phyloP scores from a whole-genome alignment of 345 rosid species.

The Erysimum cheiranthoides region DNA sequence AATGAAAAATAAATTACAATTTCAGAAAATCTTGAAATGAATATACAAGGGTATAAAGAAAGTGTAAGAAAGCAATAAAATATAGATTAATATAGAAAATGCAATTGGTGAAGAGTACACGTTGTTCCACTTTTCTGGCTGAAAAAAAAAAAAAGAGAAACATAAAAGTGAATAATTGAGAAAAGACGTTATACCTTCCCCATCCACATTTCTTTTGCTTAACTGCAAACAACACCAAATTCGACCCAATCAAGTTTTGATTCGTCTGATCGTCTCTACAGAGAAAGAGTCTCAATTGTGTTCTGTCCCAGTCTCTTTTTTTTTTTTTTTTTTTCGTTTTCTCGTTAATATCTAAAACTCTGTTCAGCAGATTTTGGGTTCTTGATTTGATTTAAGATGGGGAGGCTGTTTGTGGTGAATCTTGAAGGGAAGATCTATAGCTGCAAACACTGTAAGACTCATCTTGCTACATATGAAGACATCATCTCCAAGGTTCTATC shows the following conservation, averaged over 20 bases:
- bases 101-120: slow-evolving; percentile 41
- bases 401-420: slow-evolving; percentile 83
- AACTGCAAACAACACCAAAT: slow-evolving; percentile 33
- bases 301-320: not conserved
- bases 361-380: slow-evolving; percentile 13
- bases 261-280: slow-evolving; percentile 11
- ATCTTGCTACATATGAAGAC: slow-evolving; percentile 78
- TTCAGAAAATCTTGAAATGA: not conserved
- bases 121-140: slow-evolving; percentile 40
- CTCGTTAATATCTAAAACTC: slow-evolving; percentile 28
- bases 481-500: slow-evolving; percentile 76
- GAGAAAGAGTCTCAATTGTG: slow-evolving; percentile 3
- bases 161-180: slow-evolving; percentile 40
- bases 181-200: slow-evolving; percentile 49
- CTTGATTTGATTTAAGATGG: slow-evolving; percentile 55
- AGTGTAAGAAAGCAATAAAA: slow-evolving; percentile 28
- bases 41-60: not conserved
- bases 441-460: slow-evolving; percentile 95
- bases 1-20: not conserved
- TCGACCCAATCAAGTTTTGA: slow-evolving; percentile 24
- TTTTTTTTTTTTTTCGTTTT: not conserved
- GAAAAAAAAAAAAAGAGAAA: slow-evolving; percentile 24
- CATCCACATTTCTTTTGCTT: slow-evolving; percentile 41
- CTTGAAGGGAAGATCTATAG: slow-evolving; percentile 93
- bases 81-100: slow-evolving; percentile 37